Conservation (phyloP, 441 rosid species). For the Populus hybrid region DNA sequence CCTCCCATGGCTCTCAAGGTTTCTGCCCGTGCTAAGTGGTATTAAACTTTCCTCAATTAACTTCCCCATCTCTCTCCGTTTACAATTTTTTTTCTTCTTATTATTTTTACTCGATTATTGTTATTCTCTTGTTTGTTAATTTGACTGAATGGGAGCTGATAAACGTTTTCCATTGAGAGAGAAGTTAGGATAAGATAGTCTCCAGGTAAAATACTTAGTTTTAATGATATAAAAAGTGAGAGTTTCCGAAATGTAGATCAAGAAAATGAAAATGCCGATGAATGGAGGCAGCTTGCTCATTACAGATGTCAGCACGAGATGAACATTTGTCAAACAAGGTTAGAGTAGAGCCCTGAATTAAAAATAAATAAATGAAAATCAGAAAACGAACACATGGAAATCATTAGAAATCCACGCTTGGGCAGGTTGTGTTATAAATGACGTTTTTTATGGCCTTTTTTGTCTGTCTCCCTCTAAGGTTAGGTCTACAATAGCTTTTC, state of each 20-base stretch:
- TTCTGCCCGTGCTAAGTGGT: constrained; percentile 97
- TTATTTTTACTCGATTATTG: not conserved
- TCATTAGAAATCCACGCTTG: not conserved
- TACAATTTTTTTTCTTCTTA: too few species aligned
- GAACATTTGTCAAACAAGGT: not conserved
- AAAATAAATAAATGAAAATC: not conserved
- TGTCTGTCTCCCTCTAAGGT: not conserved
- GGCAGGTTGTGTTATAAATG: not conserved
- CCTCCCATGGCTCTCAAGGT: constrained; percentile 85
- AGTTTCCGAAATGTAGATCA: not conserved
- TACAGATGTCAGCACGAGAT: not conserved
- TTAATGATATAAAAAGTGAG: not conserved
- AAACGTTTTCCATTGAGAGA: not conserved
- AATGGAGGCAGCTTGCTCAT: not conserved
- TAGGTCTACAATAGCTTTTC: not conserved
- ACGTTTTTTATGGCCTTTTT: constrained; percentile 4
- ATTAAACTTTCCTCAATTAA: constrained; percentile 23
- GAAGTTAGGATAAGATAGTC: not conserved
- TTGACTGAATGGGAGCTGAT: not conserved
- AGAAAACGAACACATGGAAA: not conserved
- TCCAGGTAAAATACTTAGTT: not conserved
- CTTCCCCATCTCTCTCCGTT: not conserved
- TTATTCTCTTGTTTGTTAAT: not conserved
- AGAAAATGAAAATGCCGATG: not conserved
- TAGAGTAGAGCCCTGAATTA: not conserved